Conservation (phyloP, 1,284 basidiomycete genomes). For the Athelia psychrophila region DNA sequence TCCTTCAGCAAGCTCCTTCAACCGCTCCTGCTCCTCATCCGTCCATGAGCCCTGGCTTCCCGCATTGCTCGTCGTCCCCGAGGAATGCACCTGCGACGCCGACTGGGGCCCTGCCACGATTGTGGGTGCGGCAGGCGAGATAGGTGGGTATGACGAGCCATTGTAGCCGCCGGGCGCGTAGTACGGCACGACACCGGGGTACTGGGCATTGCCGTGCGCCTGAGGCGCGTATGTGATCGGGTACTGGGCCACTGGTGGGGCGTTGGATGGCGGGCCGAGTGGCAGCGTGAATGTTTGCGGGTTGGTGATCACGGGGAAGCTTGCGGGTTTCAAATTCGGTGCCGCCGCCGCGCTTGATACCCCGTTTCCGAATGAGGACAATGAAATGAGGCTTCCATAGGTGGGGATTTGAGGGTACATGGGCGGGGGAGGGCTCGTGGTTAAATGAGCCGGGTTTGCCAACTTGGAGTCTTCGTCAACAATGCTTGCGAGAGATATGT, state of each 20-base stretch:
- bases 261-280: background rate
- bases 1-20: conserved; percentile 66
- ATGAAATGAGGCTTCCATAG: conserved; percentile 1
- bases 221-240: background rate
- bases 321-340: conserved; percentile 18
- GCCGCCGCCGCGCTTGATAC: conserved; percentile 13
- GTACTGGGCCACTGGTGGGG: background rate
- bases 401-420: conserved; percentile 47
- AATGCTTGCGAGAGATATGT: conserved; percentile 10
- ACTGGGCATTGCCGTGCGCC: background rate
- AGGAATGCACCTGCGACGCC: conserved; percentile 18
- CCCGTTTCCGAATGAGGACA: no score
- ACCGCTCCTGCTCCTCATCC: conserved; percentile 65
- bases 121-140: conserved; percentile 22
- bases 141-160: conserved; percentile 9
- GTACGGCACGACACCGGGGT: background rate
- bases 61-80: conserved; percentile 35
- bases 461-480: conserved; percentile 41
- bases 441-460: conserved; percentile 64
- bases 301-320: conserved; percentile 18
- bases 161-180: background rate
- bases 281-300: background rate
- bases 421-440: conserved; percentile 60
- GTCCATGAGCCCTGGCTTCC: conserved; percentile 72
- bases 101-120: conserved; percentile 18